A percentile compares a stretch with the other conserved stretches of the same genome.
phyloP scores from a whole-genome alignment of 108 stramenopile species.

The Cyclotella kingstonii region DNA sequence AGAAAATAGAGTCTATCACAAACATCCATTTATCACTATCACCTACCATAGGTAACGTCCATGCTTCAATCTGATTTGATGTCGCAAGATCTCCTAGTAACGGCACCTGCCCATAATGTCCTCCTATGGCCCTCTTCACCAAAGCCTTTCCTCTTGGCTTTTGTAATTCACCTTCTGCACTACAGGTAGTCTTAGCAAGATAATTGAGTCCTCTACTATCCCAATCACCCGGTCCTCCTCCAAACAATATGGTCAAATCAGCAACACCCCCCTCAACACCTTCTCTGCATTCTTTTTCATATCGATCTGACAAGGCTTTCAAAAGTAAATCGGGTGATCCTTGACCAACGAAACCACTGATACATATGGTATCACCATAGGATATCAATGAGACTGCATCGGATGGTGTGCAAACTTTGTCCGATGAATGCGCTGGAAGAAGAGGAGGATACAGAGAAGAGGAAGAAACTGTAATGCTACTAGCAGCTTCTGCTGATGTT shows the following conservation, averaged over 20 bases:
- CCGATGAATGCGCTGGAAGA: slow-evolving; percentile 20
- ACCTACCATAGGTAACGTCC: slow-evolving; percentile 78
- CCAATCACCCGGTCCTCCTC: slow-evolving; percentile 75
- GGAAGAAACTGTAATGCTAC: neutral
- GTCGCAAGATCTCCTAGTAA: slow-evolving; percentile 56
- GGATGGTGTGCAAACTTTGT: slow-evolving; percentile 41
- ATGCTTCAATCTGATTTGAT: slow-evolving; percentile 68
- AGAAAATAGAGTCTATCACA: too few species aligned
- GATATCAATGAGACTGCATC: slow-evolving; percentile 50
- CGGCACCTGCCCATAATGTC: slow-evolving; percentile 73
- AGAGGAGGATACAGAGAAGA: neutral
- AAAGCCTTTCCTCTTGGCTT: slow-evolving; percentile 30
- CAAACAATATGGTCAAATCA: slow-evolving; percentile 73
- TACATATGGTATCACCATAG: slow-evolving; percentile 49
- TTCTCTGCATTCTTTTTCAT: slow-evolving; percentile 34
- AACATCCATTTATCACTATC: too few species aligned
- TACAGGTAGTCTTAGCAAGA: slow-evolving; percentile 46
- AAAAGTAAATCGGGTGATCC: slow-evolving; percentile 57
- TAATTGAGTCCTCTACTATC: slow-evolving; percentile 63
- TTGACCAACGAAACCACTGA: slow-evolving; percentile 73
- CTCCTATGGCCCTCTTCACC: slow-evolving; percentile 76
- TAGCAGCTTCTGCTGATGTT: neutral
- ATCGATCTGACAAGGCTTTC: slow-evolving; percentile 60
- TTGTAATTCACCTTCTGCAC: neutral
- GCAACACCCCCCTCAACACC: slow-evolving; percentile 21